Conservation (phyloP, 2,329 filamentous ascomycete genomes). For the Colletotrichum gloeosporioides region DNA sequence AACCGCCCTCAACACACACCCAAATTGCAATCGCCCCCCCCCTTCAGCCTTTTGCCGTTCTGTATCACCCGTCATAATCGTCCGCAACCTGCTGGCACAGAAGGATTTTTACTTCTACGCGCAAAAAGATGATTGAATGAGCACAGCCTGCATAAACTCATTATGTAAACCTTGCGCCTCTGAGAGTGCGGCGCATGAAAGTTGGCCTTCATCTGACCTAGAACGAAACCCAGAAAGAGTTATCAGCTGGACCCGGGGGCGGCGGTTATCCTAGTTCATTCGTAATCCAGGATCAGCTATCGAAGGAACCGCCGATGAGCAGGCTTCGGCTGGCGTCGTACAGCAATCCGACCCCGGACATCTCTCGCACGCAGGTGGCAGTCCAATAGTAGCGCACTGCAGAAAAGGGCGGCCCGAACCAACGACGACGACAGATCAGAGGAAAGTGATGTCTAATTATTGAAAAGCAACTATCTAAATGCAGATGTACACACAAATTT, state of each 20-base stretch:
- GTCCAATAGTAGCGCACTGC: background rate
- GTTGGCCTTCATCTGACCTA: constrained; percentile 12
- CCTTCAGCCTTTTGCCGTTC: constrained; percentile 8
- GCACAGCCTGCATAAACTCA: background rate
- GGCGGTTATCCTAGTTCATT: constrained; percentile 11
- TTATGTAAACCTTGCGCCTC: constrained; percentile 7
- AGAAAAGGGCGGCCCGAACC: background rate
- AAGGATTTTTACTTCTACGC: background rate
- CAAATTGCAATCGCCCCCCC: background rate
- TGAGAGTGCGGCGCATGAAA: constrained; percentile 2
- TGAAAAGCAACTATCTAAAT: background rate
- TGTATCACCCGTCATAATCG: background rate
- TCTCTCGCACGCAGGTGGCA: background rate
- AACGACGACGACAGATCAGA: background rate
- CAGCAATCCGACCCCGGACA: background rate
- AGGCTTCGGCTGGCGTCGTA: background rate
- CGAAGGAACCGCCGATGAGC: background rate
- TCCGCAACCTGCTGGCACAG: background rate
- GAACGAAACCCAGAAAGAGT: constrained; percentile 4
- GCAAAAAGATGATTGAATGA: background rate
- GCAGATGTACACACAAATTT: background rate
- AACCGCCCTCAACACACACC: background rate
- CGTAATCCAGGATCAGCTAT: background rate
- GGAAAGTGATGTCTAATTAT: background rate
- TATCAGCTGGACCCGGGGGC: constrained; percentile 3